These are phyloP conservation scores for Didymella arachidicola DNA, from an alignment of 2,329 filamentous ascomycete genomes.

Conservation along the genomic window DNA sequence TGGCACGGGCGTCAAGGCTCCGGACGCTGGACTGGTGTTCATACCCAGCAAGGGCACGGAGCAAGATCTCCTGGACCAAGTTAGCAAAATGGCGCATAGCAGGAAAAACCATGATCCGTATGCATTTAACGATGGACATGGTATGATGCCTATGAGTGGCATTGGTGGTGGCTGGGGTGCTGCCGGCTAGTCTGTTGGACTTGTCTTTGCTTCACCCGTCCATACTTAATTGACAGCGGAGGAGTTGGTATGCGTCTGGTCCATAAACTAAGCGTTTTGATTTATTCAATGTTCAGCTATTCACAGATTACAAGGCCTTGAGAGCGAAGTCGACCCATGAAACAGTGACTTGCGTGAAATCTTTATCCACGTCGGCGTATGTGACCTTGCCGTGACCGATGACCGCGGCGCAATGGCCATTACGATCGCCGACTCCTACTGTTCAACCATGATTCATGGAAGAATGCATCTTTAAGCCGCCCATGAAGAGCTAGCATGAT, in stretches of 20 bases:
- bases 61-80: slow-evolving; percentile 38
- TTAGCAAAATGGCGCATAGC: slow-evolving; percentile 37
- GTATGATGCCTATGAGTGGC: slow-evolving; percentile 2
- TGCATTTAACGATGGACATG: slow-evolving; percentile 6
- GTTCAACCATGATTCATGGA: slow-evolving; percentile 4
- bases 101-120: slow-evolving; percentile 27
- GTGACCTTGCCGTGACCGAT: slow-evolving; percentile 9
- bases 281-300: neutral
- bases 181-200: neutral
- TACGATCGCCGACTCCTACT: slow-evolving; percentile 1
- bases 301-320: neutral
- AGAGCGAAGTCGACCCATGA: neutral
- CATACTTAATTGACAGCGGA: neutral
- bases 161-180: slow-evolving; percentile 2
- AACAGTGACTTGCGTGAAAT: slow-evolving; percentile 10
- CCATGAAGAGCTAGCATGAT: slow-evolving; percentile 2
- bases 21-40: slow-evolving; percentile 37
- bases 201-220: neutral
- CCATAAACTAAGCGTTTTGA: neutral
- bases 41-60: slow-evolving; percentile 37
- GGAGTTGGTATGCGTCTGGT: neutral
- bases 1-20: slow-evolving; percentile 32
- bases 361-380: neutral
- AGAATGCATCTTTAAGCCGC: slow-evolving; percentile 1
- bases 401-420: slow-evolving; percentile 1